Conservation (phyloP, 768 basidiomycete species). For the Xerocomus potaroensis region DNA sequence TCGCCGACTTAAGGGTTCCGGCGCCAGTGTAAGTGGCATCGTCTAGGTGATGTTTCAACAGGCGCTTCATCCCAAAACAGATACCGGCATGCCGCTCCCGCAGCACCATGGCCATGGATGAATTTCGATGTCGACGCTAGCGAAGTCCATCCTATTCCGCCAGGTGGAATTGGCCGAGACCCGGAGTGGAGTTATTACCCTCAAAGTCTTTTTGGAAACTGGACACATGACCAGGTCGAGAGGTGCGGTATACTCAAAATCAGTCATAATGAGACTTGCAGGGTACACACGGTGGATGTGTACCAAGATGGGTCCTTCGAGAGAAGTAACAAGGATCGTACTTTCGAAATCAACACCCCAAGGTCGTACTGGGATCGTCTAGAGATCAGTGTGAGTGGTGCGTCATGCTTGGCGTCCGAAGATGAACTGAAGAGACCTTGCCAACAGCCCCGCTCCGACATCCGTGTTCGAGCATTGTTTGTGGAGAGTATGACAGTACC, state of each 20-base stretch:
- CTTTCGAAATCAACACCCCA: slow-evolving; percentile 10
- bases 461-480: slow-evolving; percentile 48
- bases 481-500: slow-evolving; percentile 48
- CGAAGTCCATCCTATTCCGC: slow-evolving; percentile 15
- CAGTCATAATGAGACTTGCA: slow-evolving; percentile 5
- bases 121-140: slow-evolving; percentile 31
- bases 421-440: background rate
- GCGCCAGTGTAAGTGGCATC: slow-evolving; percentile 23
- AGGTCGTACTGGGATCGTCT: slow-evolving; percentile 31
- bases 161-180: slow-evolving; percentile 5
- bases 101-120: slow-evolving; percentile 42
- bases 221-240: slow-evolving; percentile 31
- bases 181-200: slow-evolving; percentile 29
- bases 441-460: slow-evolving; percentile 29
- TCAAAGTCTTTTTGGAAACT: slow-evolving; percentile 32
- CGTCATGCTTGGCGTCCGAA: background rate
- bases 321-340: background rate
- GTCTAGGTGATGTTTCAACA: background rate
- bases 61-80: slow-evolving; percentile 10
- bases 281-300: slow-evolving; percentile 26
- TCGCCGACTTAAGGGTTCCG: slow-evolving; percentile 18
- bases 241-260: slow-evolving; percentile 27
- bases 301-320: slow-evolving; percentile 16
- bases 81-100: slow-evolving; percentile 38
- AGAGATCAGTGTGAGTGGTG: slow-evolving; percentile 30